Base-by-base conservation (phyloP, 129 eudicot species). In the Helianthus tuberosus region DNA sequence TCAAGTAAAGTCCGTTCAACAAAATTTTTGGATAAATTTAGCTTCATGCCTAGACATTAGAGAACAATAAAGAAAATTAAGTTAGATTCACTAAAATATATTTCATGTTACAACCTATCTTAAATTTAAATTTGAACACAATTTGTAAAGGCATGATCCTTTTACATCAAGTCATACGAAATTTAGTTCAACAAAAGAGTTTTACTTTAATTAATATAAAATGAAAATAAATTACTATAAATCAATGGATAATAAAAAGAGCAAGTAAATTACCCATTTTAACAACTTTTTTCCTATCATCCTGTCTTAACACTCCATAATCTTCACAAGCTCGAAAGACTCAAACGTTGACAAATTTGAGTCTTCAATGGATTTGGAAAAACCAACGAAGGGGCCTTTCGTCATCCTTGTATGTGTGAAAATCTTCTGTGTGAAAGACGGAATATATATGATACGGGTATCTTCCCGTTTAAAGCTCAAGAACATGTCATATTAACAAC, bases 301-400 rank as follows among this genome's bases (percentile, higher is more conserved):
- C 13, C 41, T 3, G 41, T 59, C 43, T 59, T 3, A 9, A 27
- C 65, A 5, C 16, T 11, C 16, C 65, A 59, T 59, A 29, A 59
- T 59, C 43, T 59, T 59, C 39, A 59, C 65, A 29, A 11, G 65
- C 17, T 59, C 39, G 2, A 8, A n/a, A 29, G 41, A 59, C 65
- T 59, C n/a, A 8, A 25, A 29, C 5, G 4, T 12, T 27, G 5
- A 5, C 0, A 29, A 25, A 6, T 29, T 59, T 27, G 65, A 59
- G 65, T 59, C 65, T 59, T 59, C 65, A 59, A 59, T 59, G 41
- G 65, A 59, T 59, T 59, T 59, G 32, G 39, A 59, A 59, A 59
- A 7, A 27, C 13, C 29, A 0, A 11, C 11, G 8, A 5, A 25
- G 12, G 0, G 3, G 7, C 3, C 43, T 59, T 59, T 59, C 65